A percentile compares a stretch with the other conserved stretches of the same genome.
Evolutionary conservation across 129 eudicot species (phyloP).

Genomic region (Flaveria ramosissima): DNA sequence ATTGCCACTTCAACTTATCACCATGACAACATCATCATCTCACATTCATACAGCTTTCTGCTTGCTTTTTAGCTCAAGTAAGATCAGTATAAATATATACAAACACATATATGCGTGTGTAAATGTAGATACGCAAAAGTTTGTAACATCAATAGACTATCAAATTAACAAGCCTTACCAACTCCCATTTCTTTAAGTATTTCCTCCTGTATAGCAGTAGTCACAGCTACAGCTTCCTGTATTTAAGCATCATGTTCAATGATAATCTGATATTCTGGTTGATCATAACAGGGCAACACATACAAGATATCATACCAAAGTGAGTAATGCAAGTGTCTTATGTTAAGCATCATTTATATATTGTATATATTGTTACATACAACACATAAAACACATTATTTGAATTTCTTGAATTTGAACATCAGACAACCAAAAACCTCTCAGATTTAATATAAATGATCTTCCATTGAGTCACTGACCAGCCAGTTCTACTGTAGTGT

Average conservation of each 20-base stretch:
- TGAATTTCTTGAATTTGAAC: neutral
- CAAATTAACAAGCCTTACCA: constrained; percentile 47
- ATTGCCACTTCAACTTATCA: constrained; percentile 3
- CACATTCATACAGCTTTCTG: neutral
- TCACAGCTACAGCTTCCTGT: constrained; percentile 97
- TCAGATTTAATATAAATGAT: neutral
- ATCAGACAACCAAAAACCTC: neutral
- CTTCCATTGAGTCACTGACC: neutral
- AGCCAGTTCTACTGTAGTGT: neutral
- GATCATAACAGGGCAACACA: neutral
- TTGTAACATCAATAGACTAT: neutral
- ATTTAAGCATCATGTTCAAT: constrained; percentile 5
- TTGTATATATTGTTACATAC: neutral
- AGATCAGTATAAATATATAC: neutral
- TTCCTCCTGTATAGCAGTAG: constrained; percentile 90
- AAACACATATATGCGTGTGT: neutral
- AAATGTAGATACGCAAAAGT: neutral
- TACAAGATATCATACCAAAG: neutral
- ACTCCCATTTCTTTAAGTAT: constrained; percentile 84
- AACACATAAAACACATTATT: neutral
- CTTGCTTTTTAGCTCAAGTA: neutral
- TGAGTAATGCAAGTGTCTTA: neutral
- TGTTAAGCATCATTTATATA: neutral
- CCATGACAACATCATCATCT: neutral
- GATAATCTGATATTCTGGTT: neutral